A percentile compares a stretch with the other conserved stretches of the same genome.
Conservation (phyloP, 345 rosid species). For the Melastoma malabathricum region DNA sequence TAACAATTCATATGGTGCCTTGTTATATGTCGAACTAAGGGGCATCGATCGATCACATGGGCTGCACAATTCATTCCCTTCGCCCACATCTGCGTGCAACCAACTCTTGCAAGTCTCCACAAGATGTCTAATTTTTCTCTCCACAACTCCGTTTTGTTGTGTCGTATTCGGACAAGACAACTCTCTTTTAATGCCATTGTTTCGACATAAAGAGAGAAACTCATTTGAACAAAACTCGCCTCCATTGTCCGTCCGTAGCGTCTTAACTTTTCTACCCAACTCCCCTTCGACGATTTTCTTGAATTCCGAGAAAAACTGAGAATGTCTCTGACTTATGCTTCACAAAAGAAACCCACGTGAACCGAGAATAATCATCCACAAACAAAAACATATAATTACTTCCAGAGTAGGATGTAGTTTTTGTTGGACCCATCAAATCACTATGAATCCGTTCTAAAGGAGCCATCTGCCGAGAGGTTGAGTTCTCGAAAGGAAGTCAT, state of each 20-base stretch:
- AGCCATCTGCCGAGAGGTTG: background rate
- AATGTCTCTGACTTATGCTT: background rate
- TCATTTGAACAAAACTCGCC: background rate
- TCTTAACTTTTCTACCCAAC: background rate
- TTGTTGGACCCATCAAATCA: too few relatives aligned
- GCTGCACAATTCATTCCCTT: slow-evolving; percentile 5
- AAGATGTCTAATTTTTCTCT: slow-evolving; percentile 7
- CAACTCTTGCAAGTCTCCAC: slow-evolving; percentile 4
- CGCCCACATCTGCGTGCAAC: background rate
- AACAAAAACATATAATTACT: background rate
- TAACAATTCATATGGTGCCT: background rate
- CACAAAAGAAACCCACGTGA: slow-evolving; percentile 1
- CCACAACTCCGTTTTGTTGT: slow-evolving; percentile 2
- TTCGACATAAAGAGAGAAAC: background rate
- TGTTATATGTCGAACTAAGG: background rate
- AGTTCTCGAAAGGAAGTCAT: slow-evolving; percentile 12
- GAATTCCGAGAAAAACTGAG: background rate
- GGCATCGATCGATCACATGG: slow-evolving; percentile 5
- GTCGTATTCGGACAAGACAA: slow-evolving; percentile 1
- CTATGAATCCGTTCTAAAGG: too few relatives aligned
- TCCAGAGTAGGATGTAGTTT: too few relatives aligned
- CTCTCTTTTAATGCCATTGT: slow-evolving; percentile 2
- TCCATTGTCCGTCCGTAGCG: background rate
- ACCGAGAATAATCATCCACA: slow-evolving; percentile 2
- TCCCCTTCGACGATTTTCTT: slow-evolving; percentile 1